A percentile compares a stretch with the other conserved stretches of the same genome.
These are phyloP conservation scores for Fusarium coicis DNA, from an alignment of 2,329 filamentous ascomycete genomes.

Conservation along the genomic window DNA sequence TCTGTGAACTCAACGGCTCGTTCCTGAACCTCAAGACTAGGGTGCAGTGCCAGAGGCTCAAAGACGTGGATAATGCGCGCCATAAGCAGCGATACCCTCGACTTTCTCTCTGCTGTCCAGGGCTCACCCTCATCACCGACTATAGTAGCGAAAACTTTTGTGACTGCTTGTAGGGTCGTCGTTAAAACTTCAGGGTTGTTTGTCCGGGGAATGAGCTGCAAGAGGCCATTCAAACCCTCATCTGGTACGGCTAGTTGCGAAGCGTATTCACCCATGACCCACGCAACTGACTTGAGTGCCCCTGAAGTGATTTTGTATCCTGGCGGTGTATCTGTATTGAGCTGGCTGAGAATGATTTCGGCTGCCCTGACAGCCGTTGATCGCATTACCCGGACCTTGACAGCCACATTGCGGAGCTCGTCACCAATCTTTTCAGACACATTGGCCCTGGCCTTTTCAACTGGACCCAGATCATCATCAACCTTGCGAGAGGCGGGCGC, in stretches of 20 bases:
- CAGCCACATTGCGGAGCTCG: constrained; percentile 89
- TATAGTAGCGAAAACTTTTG: constrained; percentile 84
- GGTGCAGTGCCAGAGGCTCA: constrained; percentile 82
- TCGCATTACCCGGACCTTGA: constrained; percentile 88
- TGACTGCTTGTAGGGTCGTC: constrained; percentile 82
- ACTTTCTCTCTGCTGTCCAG: constrained; percentile 81
- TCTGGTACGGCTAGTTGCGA: constrained; percentile 76
- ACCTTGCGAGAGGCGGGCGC: constrained; percentile 61
- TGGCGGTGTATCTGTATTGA: constrained; percentile 62
- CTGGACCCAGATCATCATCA: constrained; percentile 51
- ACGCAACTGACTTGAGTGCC: constrained; percentile 80
- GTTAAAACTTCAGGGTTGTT: constrained; percentile 75
- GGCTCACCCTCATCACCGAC: constrained; percentile 70
- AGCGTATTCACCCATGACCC: constrained; percentile 91
- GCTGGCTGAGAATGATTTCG: constrained; percentile 75
- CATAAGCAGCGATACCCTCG: constrained; percentile 79
- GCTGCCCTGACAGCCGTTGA: constrained; percentile 84
- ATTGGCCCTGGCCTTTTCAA: constrained; percentile 50
- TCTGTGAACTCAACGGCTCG: constrained; percentile 93
- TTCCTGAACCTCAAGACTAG: constrained; percentile 93
- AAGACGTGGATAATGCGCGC: constrained; percentile 84
- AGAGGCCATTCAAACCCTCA: constrained; percentile 76
- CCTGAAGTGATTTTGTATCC: constrained; percentile 69
- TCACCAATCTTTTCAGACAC: constrained; percentile 80
- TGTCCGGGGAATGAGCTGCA: constrained; percentile 72